Evolutionary conservation across 2,329 filamentous ascomycete species (phyloP), one percentile per base, ranked within the genome.

Genomic region (Metarhizium sp.): DNA sequence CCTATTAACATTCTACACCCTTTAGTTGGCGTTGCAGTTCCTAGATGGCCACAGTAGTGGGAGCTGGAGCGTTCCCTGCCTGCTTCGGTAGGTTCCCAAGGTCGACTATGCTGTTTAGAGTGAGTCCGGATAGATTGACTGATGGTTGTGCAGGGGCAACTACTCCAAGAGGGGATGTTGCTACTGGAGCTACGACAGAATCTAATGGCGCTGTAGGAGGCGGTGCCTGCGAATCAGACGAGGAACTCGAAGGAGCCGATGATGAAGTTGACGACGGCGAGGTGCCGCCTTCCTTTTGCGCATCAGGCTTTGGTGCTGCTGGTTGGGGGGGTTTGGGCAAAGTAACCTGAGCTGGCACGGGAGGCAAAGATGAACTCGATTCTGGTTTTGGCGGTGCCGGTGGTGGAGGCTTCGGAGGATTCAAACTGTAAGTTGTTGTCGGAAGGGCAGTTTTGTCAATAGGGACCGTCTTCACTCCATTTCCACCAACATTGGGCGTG

Each of bases 91-190:
- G 62, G 55, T 72, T 77, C 34, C 76, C 77, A 11, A 79, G 64
- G 51, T 74, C 67, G 46, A 79, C 63, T 49, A 69, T 63, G 55
- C 72, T 78, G 60, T 67, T 73, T 50, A 79, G 64, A 6, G 65
- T 68, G 56, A 77, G 55, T 8, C 71, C 72, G 36, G 67, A 71
- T 8, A 76, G 57, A 57, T 76, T 66, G 55, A 76, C 69, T 1
- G 63, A 64, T 14, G 58, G 58, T 38, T 58, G 54, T 2, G 54
- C 57, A 7, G 63, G 59, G 18, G 63, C 59, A 4, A 58, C 59
- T 2, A 58, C 57, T 4, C 57, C 59, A 16, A 58, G 47, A n/a
- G 51, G 53, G 7, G 59, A 54, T n/a, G 55, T 57, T 14, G 58
- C 55, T 2, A 2, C 46, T 1, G 55, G 34, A 20, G 42, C 34